Evolutionary conservation across 805 yeast genomes (phyloP), one percentile per base, ranked within the genome.

Genomic region (Metschnikowia chrysomelidarum): DNA sequence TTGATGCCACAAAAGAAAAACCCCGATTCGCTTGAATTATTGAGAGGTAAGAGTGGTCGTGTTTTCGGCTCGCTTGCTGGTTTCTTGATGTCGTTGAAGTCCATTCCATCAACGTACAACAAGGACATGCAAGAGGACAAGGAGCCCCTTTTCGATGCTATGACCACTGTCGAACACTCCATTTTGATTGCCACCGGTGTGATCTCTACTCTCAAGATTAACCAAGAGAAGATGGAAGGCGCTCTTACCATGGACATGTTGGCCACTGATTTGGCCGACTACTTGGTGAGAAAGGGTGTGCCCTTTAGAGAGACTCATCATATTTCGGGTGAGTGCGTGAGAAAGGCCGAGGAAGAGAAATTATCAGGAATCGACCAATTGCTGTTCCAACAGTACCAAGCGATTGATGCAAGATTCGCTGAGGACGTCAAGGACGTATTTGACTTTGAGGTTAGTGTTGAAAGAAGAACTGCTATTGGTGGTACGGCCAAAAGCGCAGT

Each of bases 221-320:
- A 84, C 51, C 72, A 75, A 45, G 82, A 76, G 35, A 80, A 73
- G 49, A 93, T 93, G 98, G 75, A 72, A 51, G 79, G 74, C 27
- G 91, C 98, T 0, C 75, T 93, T 53, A 89, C 98, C 19, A 91
- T 91, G 95, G 98, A 93, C 64, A 93, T 93, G 98, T 76, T 93
- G 52, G 98, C 98, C 14, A 93, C 99, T 20, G 99, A 93, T 60
- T 75, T 93, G 51, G 99, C 99, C 25, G 99, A 93, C 62, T 93
- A 93, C 62, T 73, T 93, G 47, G 99, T 93, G 33, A 82, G 96
- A 69, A 89, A 83, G 62, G 98, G 98, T 42, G 98, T 93, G 48
- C 98, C 98, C 38, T 93, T 93, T 70, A 87, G 99, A 71, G 98
- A 93, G 67, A 93, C 98, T 1, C 99, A 93, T 67, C 98, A 93